Evolutionary conservation across 768 basidiomycete genomes (phyloP).

Genomic region (Lentinula sp.): DNA sequence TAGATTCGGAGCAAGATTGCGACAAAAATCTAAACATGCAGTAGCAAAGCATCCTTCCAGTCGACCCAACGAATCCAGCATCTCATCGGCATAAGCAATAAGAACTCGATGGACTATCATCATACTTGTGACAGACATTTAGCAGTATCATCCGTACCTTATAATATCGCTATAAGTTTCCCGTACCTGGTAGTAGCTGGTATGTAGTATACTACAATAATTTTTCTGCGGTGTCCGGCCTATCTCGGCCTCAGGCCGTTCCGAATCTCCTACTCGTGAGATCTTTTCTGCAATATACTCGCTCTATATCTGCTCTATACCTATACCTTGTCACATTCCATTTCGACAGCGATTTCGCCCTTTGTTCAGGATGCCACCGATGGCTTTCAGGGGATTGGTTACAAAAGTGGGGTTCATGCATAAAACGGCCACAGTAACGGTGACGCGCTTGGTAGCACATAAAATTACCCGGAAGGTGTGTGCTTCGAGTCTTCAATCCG

Average conservation of each 20-base stretch:
- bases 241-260: no score
- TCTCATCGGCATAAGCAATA: neutral
- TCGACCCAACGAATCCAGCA: neutral
- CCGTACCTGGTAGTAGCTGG: no score
- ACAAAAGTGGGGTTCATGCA: conserved; percentile 80
- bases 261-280: no score
- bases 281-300: no score
- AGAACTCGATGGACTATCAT: neutral
- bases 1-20: conserved; percentile 37
- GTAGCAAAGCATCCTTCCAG: conserved; percentile 14
- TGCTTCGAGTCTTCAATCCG: neutral
- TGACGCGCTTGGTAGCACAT: conserved; percentile 69
- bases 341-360: neutral
- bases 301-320: neutral
- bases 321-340: no score
- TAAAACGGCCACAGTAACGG: conserved; percentile 81
- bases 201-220: no score
- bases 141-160: no score
- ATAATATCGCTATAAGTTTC: no score
- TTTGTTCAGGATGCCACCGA: conserved; percentile 58
- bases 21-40: conserved; percentile 36
- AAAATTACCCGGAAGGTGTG: conserved; percentile 71
- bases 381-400: conserved; percentile 68
- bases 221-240: no score
- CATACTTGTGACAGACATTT: no score